A percentile compares a stretch with the other conserved stretches of the same genome.
phyloP scores from a whole-genome alignment of 2,329 filamentous ascomycete species.

The Allantophomopsis lycopodina region DNA sequence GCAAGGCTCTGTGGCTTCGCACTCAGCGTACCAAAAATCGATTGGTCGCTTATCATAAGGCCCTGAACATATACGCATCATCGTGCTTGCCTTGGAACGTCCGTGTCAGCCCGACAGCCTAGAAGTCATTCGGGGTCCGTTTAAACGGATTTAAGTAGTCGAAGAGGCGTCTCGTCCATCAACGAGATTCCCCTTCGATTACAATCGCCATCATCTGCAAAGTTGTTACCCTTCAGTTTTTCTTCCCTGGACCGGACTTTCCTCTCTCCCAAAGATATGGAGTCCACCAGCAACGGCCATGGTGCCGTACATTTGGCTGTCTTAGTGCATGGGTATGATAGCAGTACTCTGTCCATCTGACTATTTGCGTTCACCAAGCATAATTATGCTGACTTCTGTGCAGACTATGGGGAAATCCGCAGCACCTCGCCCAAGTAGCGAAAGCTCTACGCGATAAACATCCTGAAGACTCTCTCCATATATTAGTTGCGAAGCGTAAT shows the following conservation, averaged over 20 bases:
- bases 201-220: neutral
- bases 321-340: conserved; percentile 49
- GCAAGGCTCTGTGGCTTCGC: too few species aligned
- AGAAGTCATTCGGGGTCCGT: too few species aligned
- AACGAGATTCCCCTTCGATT: too few species aligned
- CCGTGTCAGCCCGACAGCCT: too few species aligned
- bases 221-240: neutral
- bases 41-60: too few species aligned
- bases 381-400: neutral
- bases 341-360: conserved; percentile 1
- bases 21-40: too few species aligned
- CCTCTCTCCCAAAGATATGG: neutral
- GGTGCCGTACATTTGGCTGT: conserved; percentile 53
- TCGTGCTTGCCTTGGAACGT: too few species aligned
- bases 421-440: conserved; percentile 56
- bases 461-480: conserved; percentile 48
- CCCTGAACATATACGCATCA: too few species aligned
- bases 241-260: neutral
- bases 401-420: conserved; percentile 68
- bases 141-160: too few species aligned
- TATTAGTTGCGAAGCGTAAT: conserved; percentile 62
- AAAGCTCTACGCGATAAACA: conserved; percentile 48
- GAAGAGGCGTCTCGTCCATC: too few species aligned
- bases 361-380: neutral
- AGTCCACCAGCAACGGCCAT: neutral